A percentile compares a stretch with the other conserved stretches of the same genome.
These are phyloP conservation scores for Leptodontidium sp. DNA, from an alignment of 2,329 filamentous ascomycete species.

Conservation along the genomic window DNA sequence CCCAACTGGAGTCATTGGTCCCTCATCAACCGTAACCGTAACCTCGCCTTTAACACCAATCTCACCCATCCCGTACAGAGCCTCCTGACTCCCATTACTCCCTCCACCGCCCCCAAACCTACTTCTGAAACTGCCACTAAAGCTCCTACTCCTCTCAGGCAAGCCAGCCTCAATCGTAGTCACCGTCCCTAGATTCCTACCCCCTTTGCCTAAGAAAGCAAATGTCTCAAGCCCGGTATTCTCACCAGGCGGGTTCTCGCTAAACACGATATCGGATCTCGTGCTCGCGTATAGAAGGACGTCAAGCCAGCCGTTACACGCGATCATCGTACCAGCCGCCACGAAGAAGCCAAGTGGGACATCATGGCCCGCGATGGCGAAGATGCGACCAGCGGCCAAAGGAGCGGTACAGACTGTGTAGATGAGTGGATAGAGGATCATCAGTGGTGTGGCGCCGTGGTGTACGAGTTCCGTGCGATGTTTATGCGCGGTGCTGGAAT, in stretches of 20 bases:
- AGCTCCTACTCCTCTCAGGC: constrained; percentile 8
- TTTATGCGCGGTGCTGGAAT: constrained; percentile 13
- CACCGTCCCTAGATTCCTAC: constrained; percentile 29
- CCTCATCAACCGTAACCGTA: constrained; percentile 33
- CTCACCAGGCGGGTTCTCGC: constrained; percentile 50
- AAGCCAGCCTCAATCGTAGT: constrained; percentile 21
- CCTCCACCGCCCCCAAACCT: constrained; percentile 3
- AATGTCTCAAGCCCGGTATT: constrained; percentile 62
- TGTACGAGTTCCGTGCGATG: constrained; percentile 4
- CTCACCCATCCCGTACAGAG: constrained; percentile 38
- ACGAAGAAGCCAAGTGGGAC: constrained; percentile 64
- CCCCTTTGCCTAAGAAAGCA: constrained; percentile 45
- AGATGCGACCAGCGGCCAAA: constrained; percentile 69
- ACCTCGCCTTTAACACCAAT: constrained; percentile 42
- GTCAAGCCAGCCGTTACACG: constrained; percentile 63
- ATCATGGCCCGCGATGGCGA: constrained; percentile 62
- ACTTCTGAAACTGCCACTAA: constrained; percentile 12
- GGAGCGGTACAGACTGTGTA: constrained; percentile 75
- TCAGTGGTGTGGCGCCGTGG: constrained; percentile 53
- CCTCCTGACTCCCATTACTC: constrained; percentile 35
- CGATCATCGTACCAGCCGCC: constrained; percentile 66
- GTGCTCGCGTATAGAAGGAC: constrained; percentile 62
- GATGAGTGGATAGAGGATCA: constrained; percentile 72
- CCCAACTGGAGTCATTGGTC: background rate
- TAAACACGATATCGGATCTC: constrained; percentile 61